Evolutionary conservation across 2,329 filamentous ascomycete species (phyloP).

Genomic region (Leptoxyphium fumago): DNA sequence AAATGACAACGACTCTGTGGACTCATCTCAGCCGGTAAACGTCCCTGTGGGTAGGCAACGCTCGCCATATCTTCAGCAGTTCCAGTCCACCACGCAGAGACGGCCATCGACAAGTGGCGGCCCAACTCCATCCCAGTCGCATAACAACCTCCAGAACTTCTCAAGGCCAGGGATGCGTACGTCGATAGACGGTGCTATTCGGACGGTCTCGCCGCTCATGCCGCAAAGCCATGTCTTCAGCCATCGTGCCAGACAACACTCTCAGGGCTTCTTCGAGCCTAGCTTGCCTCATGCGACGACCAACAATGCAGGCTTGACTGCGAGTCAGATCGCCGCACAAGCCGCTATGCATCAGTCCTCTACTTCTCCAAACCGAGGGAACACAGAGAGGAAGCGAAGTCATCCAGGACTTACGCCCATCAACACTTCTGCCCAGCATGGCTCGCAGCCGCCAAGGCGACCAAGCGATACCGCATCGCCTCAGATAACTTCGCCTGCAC

Average conservation of each 20-base stretch:
- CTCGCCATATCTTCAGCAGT: constrained; percentile 22
- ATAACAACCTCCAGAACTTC: constrained; percentile 20
- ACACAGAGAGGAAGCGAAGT: constrained; percentile 47
- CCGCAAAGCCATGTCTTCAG: constrained; percentile 18
- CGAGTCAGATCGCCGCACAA: constrained; percentile 71
- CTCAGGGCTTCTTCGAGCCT: constrained; percentile 63
- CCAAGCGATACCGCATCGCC: constrained; percentile 18
- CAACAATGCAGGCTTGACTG: constrained; percentile 30
- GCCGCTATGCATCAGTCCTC: constrained; percentile 48
- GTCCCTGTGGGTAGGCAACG: constrained; percentile 18
- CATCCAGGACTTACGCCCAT: constrained; percentile 52
- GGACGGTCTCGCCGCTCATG: constrained; percentile 16
- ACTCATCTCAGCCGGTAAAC: constrained; percentile 22
- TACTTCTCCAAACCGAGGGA: constrained; percentile 9
- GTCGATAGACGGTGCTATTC: constrained; percentile 19
- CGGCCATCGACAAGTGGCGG: constrained; percentile 20
- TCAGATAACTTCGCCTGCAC: constrained; percentile 8
- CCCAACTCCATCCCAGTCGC: constrained; percentile 16
- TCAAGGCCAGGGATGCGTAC: constrained; percentile 16
- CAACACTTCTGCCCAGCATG: constrained; percentile 13
- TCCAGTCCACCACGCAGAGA: constrained; percentile 4
- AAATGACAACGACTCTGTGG: constrained; percentile 21
- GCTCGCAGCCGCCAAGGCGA: constrained; percentile 6
- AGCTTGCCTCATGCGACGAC: constrained; percentile 40
- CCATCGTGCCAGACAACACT: constrained; percentile 53